Evolutionary conservation across 768 basidiomycete genomes (phyloP).

Genomic region (Pisolithus microcarpus): DNA sequence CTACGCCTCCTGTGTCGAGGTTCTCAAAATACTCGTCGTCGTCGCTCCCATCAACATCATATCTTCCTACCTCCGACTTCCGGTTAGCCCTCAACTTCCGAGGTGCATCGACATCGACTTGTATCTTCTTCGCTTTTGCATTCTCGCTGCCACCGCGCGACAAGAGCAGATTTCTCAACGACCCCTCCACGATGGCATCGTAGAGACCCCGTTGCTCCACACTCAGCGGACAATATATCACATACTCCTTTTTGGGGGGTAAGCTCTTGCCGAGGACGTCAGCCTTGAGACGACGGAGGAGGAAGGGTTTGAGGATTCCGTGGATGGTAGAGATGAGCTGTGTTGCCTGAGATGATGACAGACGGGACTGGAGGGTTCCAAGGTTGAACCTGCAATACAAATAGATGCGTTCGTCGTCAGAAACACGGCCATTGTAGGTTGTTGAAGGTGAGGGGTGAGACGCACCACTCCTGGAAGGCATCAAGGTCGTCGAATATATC

Average conservation of each 20-base stretch:
- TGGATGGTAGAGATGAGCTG: slow-evolving; percentile 76
- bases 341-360: slow-evolving; percentile 52
- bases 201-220: slow-evolving; percentile 79
- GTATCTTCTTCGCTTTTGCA: slow-evolving; percentile 14
- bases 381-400: slow-evolving; percentile 56
- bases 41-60: slow-evolving; percentile 51
- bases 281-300: slow-evolving; percentile 82
- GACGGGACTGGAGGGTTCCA: slow-evolving; percentile 48
- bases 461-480: slow-evolving; percentile 83
- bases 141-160: slow-evolving; percentile 24
- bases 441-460: slow-evolving; percentile 1
- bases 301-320: slow-evolving; percentile 90
- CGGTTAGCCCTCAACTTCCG: slow-evolving; percentile 30
- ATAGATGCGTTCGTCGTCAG: not conserved
- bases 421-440: slow-evolving; percentile 15
- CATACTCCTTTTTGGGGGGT: slow-evolving; percentile 92
- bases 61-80: slow-evolving; percentile 32
- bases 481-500: slow-evolving; percentile 88
- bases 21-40: slow-evolving; percentile 59
- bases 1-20: slow-evolving; percentile 44
- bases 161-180: slow-evolving; percentile 58
- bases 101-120: slow-evolving; percentile 25
- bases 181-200: slow-evolving; percentile 67
- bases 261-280: slow-evolving; percentile 70
- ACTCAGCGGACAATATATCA: slow-evolving; percentile 86